Percentiles rank a stretch among this genome's conserved stretches.
Conservation (phyloP, 306 rosid genomes). For the Corylus avellana region DNA sequence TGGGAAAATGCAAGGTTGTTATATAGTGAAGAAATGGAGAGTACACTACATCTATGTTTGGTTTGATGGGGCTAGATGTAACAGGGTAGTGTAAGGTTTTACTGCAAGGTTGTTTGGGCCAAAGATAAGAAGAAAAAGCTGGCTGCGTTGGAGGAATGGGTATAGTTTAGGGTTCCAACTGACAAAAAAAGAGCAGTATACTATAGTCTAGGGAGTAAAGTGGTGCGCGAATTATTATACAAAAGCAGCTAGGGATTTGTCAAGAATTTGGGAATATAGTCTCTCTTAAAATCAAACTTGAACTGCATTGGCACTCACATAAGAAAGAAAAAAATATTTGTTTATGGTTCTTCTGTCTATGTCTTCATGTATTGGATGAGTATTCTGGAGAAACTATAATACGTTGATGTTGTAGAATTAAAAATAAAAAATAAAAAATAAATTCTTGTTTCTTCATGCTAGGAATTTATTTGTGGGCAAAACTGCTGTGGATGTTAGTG, state of each 20-base stretch:
- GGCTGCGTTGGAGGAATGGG: neutral
- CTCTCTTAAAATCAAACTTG: neutral
- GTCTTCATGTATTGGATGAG: neutral
- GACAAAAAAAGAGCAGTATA: neutral
- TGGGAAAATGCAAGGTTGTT: neutral
- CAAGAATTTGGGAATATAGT: neutral
- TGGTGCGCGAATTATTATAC: neutral
- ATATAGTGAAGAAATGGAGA: neutral
- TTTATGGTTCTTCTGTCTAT: neutral
- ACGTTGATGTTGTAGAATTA: neutral
- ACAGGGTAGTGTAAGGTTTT: neutral
- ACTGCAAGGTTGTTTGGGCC: neutral
- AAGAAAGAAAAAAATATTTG: neutral
- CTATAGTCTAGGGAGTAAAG: neutral
- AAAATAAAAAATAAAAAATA: neutral
- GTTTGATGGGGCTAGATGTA: neutral
- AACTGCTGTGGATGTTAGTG: neutral
- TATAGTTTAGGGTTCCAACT: neutral
- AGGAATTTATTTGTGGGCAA: neutral
- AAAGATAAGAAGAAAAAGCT: neutral
- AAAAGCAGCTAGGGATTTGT: neutral
- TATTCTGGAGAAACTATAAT: neutral
- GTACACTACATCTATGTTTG: neutral
- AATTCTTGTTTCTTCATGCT: neutral
- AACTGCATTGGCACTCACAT: neutral